A percentile compares a stretch with the other conserved stretches of the same genome.
Conservation (phyloP, 306 rosid genomes). For the Mimosa pudica region DNA sequence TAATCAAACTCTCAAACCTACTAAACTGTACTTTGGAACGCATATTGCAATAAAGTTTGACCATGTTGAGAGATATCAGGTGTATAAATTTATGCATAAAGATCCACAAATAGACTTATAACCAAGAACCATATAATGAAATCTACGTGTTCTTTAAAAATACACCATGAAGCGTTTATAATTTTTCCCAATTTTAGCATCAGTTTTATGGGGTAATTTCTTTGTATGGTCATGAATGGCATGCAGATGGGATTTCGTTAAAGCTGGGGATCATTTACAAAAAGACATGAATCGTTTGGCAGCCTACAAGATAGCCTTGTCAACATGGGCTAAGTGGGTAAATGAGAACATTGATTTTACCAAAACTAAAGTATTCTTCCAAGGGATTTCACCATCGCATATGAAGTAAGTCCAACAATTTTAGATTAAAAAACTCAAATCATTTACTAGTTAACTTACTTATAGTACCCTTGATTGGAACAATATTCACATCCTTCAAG, state of each 20-base stretch:
- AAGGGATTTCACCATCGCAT: slow-evolving; percentile 42
- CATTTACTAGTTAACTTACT: not conserved
- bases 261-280: slow-evolving; percentile 3
- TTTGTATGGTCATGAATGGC: not conserved
- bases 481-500: not conserved
- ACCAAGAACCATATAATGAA: not conserved
- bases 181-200: not conserved
- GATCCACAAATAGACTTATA: not conserved
- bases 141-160: not conserved
- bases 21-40: not conserved
- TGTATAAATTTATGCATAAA: not conserved
- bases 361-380: slow-evolving; percentile 38
- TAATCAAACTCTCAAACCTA: not conserved
- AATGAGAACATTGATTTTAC: slow-evolving; percentile 32
- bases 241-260: slow-evolving; percentile 43
- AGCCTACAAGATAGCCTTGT: slow-evolving; percentile 35
- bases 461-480: not conserved
- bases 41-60: not conserved
- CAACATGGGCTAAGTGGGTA: slow-evolving; percentile 45
- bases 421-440: not conserved
- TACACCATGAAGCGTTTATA: not conserved
- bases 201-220: not conserved
- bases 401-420: slow-evolving; percentile 33
- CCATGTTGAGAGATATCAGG: not conserved
- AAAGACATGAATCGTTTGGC: slow-evolving; percentile 43